Base-by-base conservation (phyloP, 2,329 filamentous ascomycete species). In the Penicillium decumbens region DNA sequence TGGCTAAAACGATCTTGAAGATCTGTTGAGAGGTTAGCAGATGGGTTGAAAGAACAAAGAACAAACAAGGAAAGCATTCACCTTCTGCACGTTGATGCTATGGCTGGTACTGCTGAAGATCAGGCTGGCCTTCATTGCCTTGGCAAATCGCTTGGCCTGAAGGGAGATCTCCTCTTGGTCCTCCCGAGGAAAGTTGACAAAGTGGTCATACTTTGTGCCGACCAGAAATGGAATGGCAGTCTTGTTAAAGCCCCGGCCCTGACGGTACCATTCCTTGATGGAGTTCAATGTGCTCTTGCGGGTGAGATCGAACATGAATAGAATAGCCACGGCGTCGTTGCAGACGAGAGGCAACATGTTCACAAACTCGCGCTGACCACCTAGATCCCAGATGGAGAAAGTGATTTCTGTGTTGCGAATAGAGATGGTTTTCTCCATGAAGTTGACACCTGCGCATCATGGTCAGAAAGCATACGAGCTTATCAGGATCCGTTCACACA, bases 401-500 rank as follows among this genome's bases (percentile, higher is more conserved):
- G 93, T 98, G 71, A 98, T 98, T 74, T 98, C 93, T 13, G 93
- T 98, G 74, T 98, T 98, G 55, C 93, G 88, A 72, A 98, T 98
- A 55, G 89, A 95, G 68, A 98, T 98, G 30, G 93, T 98, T 80
- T 98, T 98, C 72, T 98, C 93, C 93, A 98, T 98, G 74, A 98
- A 98, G 73, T 98, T 98, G 73, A 98, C 93, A 60, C 93, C 83
- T 86, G 61, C n/a, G 65, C 25, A 65, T 60, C 5, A 30, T 24
- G 23, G 35, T 40, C 24, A 40, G 38, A 12, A 40, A 15, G 1
- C 7, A 24, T 32, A 3, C 27, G 7, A n/a, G 6, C 2, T 23
- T 18, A 28, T 32, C 15, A 38, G 25, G 15, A 27, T 7, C 13
- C 44, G 9, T 27, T 28, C 25, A 47, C 27, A 45, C 77, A 55